phyloP scores from a whole-genome alignment of 139 green algal genomes.

The Coelastrella sp. region DNA sequence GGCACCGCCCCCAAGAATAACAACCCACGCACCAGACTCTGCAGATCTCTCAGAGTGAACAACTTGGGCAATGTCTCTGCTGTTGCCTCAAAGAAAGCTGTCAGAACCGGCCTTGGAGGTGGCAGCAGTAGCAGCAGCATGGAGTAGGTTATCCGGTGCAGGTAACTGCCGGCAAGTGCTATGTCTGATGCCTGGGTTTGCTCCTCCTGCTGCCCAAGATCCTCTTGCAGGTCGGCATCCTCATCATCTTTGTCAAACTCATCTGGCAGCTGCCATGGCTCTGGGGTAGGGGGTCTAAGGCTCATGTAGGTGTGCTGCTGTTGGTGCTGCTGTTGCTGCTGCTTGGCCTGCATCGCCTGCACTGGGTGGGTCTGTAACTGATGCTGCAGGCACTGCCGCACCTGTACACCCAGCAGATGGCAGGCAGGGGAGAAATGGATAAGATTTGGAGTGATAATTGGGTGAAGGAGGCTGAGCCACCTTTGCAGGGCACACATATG shows the following conservation, averaged over 20 bases:
- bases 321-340: not conserved
- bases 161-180: constrained; percentile 10
- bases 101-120: constrained; percentile 9
- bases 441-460: no score
- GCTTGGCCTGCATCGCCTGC: not conserved
- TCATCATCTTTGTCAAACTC: not conserved
- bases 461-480: no score
- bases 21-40: constrained; percentile 20
- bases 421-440: no score
- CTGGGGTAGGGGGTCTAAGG: not conserved
- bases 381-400: constrained; percentile 16
- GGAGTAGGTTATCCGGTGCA: constrained; percentile 19
- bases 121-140: constrained; percentile 40
- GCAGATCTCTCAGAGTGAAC: constrained; percentile 2
- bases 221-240: not conserved
- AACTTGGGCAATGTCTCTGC: not conserved
- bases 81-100: constrained; percentile 22
- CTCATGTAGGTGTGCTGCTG: not conserved
- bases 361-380: not conserved
- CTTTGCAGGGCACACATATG: no score
- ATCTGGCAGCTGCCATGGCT: not conserved
- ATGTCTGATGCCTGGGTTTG: not conserved
- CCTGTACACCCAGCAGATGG: not conserved
- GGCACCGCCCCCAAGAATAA: constrained; percentile 26
- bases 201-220: not conserved